A percentile compares a stretch with the other conserved stretches of the same genome.
These are phyloP conservation scores for Capsicum rhomboideum DNA, from an alignment of 257 asterid genomes.

Conservation along the genomic window DNA sequence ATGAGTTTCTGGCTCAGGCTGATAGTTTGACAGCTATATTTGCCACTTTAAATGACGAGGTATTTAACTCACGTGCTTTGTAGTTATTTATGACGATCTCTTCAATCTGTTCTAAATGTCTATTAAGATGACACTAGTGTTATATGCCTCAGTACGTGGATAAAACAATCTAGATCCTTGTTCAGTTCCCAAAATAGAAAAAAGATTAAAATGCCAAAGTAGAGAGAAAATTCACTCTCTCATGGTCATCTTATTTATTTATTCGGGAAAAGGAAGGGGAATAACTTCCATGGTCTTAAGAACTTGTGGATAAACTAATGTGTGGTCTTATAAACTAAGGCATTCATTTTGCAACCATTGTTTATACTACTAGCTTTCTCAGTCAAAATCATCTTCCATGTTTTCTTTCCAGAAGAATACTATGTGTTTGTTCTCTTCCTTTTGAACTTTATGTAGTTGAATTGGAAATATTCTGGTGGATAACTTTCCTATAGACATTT, in stretches of 20 bases:
- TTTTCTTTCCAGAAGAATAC: neutral
- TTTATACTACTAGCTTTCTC: neutral
- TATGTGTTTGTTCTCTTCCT: neutral
- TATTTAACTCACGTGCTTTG: slow-evolving; percentile 8
- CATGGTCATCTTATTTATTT: neutral
- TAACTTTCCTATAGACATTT: neutral
- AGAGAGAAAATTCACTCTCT: neutral
- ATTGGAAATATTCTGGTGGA: neutral
- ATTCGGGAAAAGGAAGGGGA: neutral
- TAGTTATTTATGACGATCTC: neutral
- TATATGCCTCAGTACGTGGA: neutral
- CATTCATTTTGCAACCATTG: neutral
- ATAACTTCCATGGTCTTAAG: neutral
- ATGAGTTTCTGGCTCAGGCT: slow-evolving; percentile 93
- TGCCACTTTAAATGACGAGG: slow-evolving; percentile 99
- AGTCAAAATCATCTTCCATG: neutral
- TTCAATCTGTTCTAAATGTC: neutral
- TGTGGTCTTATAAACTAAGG: neutral
- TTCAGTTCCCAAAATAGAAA: neutral
- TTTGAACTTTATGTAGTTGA: neutral
- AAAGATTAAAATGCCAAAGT: neutral
- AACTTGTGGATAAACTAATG: neutral
- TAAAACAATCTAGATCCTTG: neutral
- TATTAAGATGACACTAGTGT: neutral
- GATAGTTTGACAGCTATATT: slow-evolving; percentile 93